Base-by-base conservation (phyloP, 2,329 filamentous ascomycete genomes). In the Penicillium decumbens region DNA sequence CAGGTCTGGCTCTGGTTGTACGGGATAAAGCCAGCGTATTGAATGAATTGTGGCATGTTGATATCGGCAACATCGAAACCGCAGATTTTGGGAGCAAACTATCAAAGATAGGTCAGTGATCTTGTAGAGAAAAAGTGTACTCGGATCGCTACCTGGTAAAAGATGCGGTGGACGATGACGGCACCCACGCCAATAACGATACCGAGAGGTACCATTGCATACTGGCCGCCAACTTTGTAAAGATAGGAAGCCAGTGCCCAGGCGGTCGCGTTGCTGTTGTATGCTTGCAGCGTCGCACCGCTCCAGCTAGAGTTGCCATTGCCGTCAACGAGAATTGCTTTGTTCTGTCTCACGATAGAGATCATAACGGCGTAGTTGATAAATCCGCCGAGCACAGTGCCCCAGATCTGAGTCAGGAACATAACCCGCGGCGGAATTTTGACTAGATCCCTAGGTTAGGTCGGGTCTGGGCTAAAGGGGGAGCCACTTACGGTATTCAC, bases 291-390 rank as follows among this genome's bases (percentile, higher is more conserved):
- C 0, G 65, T 72, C 0, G 77, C 75, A 13, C 79, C 79, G 41
- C 76, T 79, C 79, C 79, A 81, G 4, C 8, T 9, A 28, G 75
- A 70, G 13, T 66, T 66, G 57, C 76, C 27, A 9, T 28, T 75
- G 18, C 79, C 79, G 43, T 78, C 67, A 4, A 62, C 55, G 1
- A 81, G 74, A 2, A 80, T 65, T 0, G 71, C 76, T n/a, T 72
- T 72, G 45, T 81, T 76, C 30, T 65, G 65, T 3, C 58, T 69
- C 1, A 81, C 76, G 33, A 82, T 80, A 10, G 73, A 74, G 15
- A 73, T 75, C 79, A 82, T 81, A 43, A 81, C 71, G 9, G 71
- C 76, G 48, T 80, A 81, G 66, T 79, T 80, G 58, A 81, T 60
- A 43, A 75, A 76, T 0, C 72, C 78, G 6, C 79, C 79, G 0